Base-by-base conservation (phyloP, 306 rosid species). In the Coriaria nepalensis region DNA sequence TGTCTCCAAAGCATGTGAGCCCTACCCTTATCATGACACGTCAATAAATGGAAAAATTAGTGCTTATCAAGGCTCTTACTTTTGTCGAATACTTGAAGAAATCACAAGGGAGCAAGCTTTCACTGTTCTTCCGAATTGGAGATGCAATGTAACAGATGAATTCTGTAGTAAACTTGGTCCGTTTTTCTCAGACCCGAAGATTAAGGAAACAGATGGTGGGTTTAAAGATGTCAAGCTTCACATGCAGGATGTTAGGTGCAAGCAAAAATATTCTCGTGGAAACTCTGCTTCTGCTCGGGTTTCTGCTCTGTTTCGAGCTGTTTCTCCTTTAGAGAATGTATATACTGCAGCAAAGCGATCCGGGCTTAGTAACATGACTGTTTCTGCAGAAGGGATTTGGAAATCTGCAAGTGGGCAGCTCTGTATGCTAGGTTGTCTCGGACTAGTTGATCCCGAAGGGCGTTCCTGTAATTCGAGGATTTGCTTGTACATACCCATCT, bases 401-500 rank as follows among this genome's bases (percentile, higher is more conserved):
- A 90, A 79, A 49, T 62, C 94, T 47, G 67, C 92, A 15, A 81
- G 77, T n/a, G 85, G 95, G 39, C 93, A 84, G 66, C 97, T 90
- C 54, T 90, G 95, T 77, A 90, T 90, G 97, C 71, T 75, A 63
- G 95, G 95, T 51, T 90, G 97, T 73, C 65, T 61, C 51, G 93
- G 93, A 53, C 55, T 61, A 40, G 56, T 67, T 49, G 72, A 73
- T 56, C 71, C 61, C 13, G 75, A 75, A 60, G 70, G 68, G 59
- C 60, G 65, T 44, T 55, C 6, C 56, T 90, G 93, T 74, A 63
- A 71, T 60, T 70, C 76, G 38, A 76, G 87, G 62, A 81, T 90
- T 62, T 84, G 94, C 68, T 42, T 81, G 73, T 84, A 84, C 61
- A 55, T 90, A 34, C 82, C 95, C 4, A 75, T 64, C 36, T 74